These are phyloP conservation scores for Coemansia sp. DNA, from an alignment of 371 early-diverging fungal species.

Conservation along the genomic window DNA sequence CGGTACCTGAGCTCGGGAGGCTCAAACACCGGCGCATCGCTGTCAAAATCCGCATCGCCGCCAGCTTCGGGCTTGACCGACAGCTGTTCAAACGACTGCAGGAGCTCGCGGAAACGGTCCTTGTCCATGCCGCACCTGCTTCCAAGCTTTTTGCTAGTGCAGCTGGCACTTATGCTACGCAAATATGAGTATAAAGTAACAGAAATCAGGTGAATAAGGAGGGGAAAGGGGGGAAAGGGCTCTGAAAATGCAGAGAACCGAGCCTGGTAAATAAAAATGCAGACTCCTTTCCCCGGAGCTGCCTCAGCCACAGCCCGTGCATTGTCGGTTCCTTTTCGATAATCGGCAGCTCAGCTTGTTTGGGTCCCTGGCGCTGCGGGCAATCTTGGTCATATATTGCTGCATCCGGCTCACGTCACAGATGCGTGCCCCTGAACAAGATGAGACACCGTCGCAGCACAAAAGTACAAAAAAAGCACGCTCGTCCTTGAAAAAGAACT, in stretches of 20 bases:
- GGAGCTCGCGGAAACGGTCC: slow-evolving; percentile 44
- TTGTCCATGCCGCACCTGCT: slow-evolving; percentile 30
- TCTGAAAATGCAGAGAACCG: not conserved
- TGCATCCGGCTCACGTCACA: slow-evolving; percentile 1
- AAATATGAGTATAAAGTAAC: not conserved
- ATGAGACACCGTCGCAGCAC: no score
- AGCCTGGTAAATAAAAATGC: not conserved
- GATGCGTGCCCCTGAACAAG: not conserved
- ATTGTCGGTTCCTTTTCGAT: not conserved
- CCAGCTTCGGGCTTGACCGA: slow-evolving; percentile 41
- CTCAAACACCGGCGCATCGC: slow-evolving; percentile 3
- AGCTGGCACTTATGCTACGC: not conserved
- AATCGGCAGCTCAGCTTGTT: no score
- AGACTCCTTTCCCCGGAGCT: not conserved
- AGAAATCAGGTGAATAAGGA: not conserved
- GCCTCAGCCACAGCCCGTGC: not conserved
- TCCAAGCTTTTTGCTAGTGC: not conserved
- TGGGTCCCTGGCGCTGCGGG: no score
- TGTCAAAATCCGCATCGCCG: slow-evolving; percentile 24
- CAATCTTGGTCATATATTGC: not conserved
- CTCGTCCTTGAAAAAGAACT: not conserved
- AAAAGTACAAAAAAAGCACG: not conserved
- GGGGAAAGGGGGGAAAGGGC: not conserved
- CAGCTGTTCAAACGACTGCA: slow-evolving; percentile 44
- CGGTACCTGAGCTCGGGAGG: slow-evolving; percentile 9